A percentile compares a stretch with the other conserved stretches of the same genome.
phyloP scores from a whole-genome alignment of 2,329 filamentous ascomycete species.

The Claviceps quebecensis region DNA sequence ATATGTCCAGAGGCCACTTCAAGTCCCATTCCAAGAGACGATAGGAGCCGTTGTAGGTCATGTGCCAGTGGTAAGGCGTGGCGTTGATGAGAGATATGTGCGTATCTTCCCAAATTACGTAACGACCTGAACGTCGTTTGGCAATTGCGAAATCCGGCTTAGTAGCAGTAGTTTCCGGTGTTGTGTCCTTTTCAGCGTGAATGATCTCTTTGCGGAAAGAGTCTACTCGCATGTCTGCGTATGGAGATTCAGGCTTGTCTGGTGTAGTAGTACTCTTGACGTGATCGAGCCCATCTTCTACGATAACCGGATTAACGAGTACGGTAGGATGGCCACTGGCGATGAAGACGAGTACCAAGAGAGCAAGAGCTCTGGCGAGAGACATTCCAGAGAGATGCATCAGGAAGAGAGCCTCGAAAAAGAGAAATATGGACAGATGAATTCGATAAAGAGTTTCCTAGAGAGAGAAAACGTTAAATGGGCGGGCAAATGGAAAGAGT shows the following conservation, averaged over 20 bases:
- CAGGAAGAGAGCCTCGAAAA: background rate
- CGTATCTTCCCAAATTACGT: slow-evolving; percentile 6
- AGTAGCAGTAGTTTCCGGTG: background rate
- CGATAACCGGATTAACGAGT: background rate
- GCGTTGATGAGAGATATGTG: slow-evolving; percentile 18
- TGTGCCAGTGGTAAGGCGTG: slow-evolving; percentile 19
- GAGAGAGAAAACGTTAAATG: background rate
- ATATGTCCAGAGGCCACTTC: slow-evolving; percentile 13
- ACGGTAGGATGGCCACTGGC: background rate
- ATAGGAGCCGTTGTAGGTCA: slow-evolving; percentile 9
- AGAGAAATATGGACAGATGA: background rate
- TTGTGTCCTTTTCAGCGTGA: background rate
- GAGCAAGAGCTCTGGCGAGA: background rate
- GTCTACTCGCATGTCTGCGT: background rate
- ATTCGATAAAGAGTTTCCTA: too few relatives aligned
- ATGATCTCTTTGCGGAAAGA: background rate
- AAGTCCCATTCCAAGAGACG: slow-evolving; percentile 11
- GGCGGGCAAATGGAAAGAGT: too few relatives aligned
- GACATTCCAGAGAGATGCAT: background rate
- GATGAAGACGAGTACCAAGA: background rate
- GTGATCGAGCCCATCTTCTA: background rate
- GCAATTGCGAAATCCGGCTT: too few relatives aligned
- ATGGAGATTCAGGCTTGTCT: background rate
- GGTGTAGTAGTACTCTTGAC: background rate
- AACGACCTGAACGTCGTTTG: too few relatives aligned